Evolutionary conservation across 2,329 filamentous ascomycete species (phyloP).

Genomic region (Leptodontidium sp.): DNA sequence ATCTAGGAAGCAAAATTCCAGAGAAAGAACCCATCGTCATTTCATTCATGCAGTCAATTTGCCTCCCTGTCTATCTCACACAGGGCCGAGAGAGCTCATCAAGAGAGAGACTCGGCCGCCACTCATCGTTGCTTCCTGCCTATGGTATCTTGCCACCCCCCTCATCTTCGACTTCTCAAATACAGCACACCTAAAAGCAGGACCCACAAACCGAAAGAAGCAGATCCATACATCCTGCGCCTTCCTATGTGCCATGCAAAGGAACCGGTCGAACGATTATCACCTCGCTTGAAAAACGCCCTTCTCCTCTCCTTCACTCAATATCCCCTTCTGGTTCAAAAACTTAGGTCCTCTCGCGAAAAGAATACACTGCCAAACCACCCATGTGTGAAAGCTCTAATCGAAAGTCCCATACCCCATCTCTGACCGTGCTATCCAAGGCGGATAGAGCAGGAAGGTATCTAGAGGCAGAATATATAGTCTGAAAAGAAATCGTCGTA

Average conservation of each 20-base stretch:
- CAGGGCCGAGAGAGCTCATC: background rate
- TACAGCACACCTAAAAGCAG: background rate
- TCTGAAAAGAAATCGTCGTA: constrained; percentile 13
- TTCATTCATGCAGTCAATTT: constrained; percentile 28
- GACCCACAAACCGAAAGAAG: background rate
- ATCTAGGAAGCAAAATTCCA: background rate
- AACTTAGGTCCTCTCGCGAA: background rate
- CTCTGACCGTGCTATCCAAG: constrained; percentile 24
- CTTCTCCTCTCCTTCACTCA: background rate
- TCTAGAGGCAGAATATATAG: constrained; percentile 9
- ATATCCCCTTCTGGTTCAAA: background rate
- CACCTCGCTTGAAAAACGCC: background rate
- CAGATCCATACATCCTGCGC: background rate
- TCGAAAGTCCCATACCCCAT: background rate
- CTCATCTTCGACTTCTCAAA: background rate
- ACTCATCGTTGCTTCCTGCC: background rate
- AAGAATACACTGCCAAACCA: constrained; percentile 2
- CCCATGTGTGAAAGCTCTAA: background rate
- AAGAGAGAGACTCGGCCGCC: background rate
- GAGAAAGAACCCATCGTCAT: constrained; percentile 8
- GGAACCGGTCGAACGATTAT: background rate
- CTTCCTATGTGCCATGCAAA: constrained; percentile 12
- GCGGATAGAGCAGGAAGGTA: constrained; percentile 22
- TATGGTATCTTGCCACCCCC: background rate
- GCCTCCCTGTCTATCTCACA: constrained; percentile 23